phyloP scores from a whole-genome alignment of 139 green algal genomes.

The Chlamydomonas sp. region DNA sequence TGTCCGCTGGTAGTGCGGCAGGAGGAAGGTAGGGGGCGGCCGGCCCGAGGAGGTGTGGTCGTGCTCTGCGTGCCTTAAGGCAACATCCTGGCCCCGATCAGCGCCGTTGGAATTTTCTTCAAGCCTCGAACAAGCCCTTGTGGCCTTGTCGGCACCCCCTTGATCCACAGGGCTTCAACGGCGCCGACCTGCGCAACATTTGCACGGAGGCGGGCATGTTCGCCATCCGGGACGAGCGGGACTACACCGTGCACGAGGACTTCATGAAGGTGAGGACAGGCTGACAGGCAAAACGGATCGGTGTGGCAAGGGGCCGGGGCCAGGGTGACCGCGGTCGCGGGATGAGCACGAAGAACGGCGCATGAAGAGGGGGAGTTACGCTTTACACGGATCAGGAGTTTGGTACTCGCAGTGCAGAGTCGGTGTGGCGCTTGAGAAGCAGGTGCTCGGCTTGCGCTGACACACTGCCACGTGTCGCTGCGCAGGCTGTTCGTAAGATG shows the following conservation, averaged over 20 bases:
- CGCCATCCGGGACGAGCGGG: conserved; percentile 97
- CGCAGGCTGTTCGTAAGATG: conserved; percentile 93
- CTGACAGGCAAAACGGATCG: neutral
- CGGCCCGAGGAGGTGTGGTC: too few species aligned
- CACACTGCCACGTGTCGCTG: neutral
- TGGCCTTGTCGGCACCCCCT: neutral
- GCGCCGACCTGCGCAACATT: conserved; percentile 98
- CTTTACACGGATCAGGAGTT: neutral
- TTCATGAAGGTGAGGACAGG: conserved; percentile 93
- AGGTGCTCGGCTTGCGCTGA: too few species aligned
- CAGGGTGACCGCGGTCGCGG: neutral
- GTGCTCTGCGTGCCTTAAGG: too few species aligned
- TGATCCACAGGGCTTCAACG: conserved; percentile 89
- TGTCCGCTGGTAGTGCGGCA: too few species aligned
- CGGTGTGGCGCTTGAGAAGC: too few species aligned
- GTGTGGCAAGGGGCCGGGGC: neutral
- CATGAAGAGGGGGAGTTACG: neutral
- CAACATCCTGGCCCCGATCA: too few species aligned
- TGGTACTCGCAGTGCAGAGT: too few species aligned
- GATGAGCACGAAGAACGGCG: neutral
- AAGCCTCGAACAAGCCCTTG: too few species aligned
- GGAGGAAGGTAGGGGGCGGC: too few species aligned
- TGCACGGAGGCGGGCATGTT: conserved; percentile 98
- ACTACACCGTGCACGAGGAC: conserved; percentile 97
- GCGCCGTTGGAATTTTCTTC: too few species aligned